phyloP scores from a whole-genome alignment of 345 rosid genomes.

The Excoecaria cochinchinensis region DNA sequence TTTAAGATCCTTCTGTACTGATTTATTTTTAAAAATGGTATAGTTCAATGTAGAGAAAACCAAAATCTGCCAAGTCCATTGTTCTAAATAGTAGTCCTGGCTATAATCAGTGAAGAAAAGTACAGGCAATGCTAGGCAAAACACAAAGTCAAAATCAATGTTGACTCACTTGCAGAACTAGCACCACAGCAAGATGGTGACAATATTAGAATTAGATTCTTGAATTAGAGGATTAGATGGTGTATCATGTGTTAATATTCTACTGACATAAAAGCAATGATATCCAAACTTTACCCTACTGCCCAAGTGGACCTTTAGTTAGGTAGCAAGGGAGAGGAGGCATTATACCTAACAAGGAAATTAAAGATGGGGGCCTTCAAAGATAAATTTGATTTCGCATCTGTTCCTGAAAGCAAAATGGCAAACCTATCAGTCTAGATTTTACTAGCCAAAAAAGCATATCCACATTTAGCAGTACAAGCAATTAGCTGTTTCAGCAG shows the following conservation, averaged over 20 bases:
- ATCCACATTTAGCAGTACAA: neutral
- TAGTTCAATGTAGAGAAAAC: neutral
- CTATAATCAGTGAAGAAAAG: neutral
- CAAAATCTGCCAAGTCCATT: neutral
- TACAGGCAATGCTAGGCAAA: neutral
- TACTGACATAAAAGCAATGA: neutral
- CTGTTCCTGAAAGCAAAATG: slow-evolving; percentile 48
- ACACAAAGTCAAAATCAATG: neutral
- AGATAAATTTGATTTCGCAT: slow-evolving; percentile 55
- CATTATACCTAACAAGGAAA: slow-evolving; percentile 79
- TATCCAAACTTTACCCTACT: neutral
- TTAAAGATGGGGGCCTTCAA: slow-evolving; percentile 68
- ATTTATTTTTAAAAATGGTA: neutral
- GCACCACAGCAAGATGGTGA: neutral
- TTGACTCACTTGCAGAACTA: neutral
- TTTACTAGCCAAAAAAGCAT: neutral
- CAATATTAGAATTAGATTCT: neutral
- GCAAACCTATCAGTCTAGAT: slow-evolving; percentile 13
- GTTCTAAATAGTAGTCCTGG: neutral
- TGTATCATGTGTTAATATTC: neutral
- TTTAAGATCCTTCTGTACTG: neutral
- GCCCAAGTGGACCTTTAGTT: slow-evolving; percentile 6
- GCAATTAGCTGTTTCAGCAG: neutral
- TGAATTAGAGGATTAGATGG: neutral
- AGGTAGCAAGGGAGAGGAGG: neutral